Conservation (phyloP, 2,329 filamentous ascomycete genomes). For the Pestalotiopsis sp. region DNA sequence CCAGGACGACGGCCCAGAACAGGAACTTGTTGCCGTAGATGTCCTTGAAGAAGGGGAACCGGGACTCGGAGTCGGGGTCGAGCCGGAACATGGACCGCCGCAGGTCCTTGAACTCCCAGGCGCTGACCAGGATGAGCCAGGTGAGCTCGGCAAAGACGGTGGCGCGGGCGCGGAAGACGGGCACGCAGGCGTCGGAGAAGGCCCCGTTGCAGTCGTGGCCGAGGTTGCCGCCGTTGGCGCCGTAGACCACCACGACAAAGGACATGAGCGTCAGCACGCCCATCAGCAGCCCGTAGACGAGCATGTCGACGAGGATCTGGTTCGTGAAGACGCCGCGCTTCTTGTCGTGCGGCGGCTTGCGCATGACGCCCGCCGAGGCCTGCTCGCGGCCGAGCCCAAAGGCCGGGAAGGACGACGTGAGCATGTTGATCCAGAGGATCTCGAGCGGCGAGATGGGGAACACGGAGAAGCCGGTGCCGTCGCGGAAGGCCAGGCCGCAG, state of each 20-base stretch:
- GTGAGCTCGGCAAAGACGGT: slow-evolving; percentile 71
- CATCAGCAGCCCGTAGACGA: slow-evolving; percentile 67
- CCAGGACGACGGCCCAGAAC: slow-evolving; percentile 64
- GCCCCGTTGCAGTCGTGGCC: slow-evolving; percentile 60
- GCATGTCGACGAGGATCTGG: slow-evolving; percentile 68
- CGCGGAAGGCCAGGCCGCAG: slow-evolving; percentile 71
- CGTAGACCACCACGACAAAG: slow-evolving; percentile 55
- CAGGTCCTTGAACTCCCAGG: slow-evolving; percentile 76
- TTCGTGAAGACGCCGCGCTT: slow-evolving; percentile 63
- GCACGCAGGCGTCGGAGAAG: slow-evolving; percentile 51
- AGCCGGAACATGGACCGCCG: slow-evolving; percentile 71
- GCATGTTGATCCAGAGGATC: slow-evolving; percentile 77
- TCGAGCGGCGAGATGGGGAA: slow-evolving; percentile 76
- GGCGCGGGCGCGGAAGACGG: slow-evolving; percentile 66
- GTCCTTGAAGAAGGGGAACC: slow-evolving; percentile 57
- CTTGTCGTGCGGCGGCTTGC: slow-evolving; percentile 65
- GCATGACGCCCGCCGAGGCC: slow-evolving; percentile 68
- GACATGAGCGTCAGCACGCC: slow-evolving; percentile 62
- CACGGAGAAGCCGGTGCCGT: slow-evolving; percentile 58
- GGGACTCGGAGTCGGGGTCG: slow-evolving; percentile 54
- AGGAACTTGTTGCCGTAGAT: slow-evolving; percentile 71
- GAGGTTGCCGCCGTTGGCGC: slow-evolving; percentile 45
- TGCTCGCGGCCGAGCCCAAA: slow-evolving; percentile 74
- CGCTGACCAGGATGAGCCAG: slow-evolving; percentile 68
- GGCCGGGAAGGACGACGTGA: slow-evolving; percentile 72